Evolutionary conservation across 805 yeast genomes (phyloP).

Genomic region (Candida fluviatilis): DNA sequence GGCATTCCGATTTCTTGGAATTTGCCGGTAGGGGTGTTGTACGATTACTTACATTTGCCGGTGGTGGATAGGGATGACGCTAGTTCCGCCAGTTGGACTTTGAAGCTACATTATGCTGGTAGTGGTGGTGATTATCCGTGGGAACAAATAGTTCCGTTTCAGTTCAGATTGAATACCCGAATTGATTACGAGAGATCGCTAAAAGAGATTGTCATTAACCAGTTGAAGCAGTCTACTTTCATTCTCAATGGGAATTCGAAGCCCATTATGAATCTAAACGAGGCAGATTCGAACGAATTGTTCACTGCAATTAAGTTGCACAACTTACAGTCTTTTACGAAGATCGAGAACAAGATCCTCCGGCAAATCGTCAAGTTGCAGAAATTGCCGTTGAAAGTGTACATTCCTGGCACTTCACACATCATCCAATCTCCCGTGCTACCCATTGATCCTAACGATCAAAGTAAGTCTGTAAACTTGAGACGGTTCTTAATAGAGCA

Average conservation of each 20-base stretch:
- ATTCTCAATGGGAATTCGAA: slow-evolving; percentile 75
- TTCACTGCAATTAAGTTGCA: slow-evolving; percentile 49
- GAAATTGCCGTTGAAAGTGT: slow-evolving; percentile 47
- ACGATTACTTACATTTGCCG: slow-evolving; percentile 48
- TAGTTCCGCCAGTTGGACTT: slow-evolving; percentile 42
- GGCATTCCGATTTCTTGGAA: slow-evolving; percentile 71
- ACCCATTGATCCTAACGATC: slow-evolving; percentile 4
- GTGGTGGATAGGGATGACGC: slow-evolving; percentile 5
- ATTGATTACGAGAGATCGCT: slow-evolving; percentile 27
- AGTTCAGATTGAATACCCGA: slow-evolving; percentile 8
- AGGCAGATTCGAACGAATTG: slow-evolving; percentile 50
- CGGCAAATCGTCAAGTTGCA: slow-evolving; percentile 21
- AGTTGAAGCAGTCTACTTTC: slow-evolving; percentile 76
- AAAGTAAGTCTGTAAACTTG: slow-evolving; percentile 9
- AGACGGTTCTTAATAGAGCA: slow-evolving; percentile 9
- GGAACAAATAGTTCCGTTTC: slow-evolving; percentile 28
- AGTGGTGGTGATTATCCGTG: slow-evolving; percentile 24
- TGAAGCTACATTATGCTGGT: slow-evolving; percentile 12
- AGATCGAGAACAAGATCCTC: slow-evolving; percentile 22
- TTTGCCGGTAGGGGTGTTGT: slow-evolving; percentile 66
- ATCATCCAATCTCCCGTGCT: slow-evolving; percentile 26
- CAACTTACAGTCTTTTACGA: slow-evolving; percentile 23
- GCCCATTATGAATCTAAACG: slow-evolving; percentile 72
- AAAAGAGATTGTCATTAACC: slow-evolving; percentile 64
- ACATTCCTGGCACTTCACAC: slow-evolving; percentile 35